Conservation (phyloP, 2,329 filamentous ascomycete species). For the Apiospora hydei region DNA sequence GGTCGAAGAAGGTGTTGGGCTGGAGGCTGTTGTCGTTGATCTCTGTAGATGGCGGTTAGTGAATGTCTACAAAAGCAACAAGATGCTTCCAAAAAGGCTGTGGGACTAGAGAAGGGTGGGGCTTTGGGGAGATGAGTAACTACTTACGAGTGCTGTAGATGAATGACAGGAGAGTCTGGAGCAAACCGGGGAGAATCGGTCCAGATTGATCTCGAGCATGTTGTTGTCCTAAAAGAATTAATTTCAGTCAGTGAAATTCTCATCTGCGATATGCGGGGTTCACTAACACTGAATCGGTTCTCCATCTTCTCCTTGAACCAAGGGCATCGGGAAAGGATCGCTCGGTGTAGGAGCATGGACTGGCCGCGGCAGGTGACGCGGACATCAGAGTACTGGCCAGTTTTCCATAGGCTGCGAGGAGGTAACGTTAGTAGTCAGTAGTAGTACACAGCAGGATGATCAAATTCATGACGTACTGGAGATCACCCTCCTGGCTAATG, state of each 20-base stretch:
- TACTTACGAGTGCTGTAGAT: background rate
- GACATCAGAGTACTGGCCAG: background rate
- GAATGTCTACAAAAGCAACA: no score
- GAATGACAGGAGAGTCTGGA: background rate
- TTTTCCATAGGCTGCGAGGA: background rate
- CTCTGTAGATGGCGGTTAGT: background rate
- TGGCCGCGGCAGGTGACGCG: background rate
- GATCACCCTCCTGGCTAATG: background rate
- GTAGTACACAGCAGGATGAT: no score
- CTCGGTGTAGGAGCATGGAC: background rate
- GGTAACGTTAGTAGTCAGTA: background rate
- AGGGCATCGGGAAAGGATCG: background rate
- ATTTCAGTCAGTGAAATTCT: background rate
- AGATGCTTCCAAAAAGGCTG: no score
- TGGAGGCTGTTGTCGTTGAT: background rate
- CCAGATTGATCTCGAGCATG: background rate
- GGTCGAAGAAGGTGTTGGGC: background rate
- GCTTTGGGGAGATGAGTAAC: background rate
- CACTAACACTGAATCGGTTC: background rate
- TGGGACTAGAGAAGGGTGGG: no score
- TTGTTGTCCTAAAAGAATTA: background rate
- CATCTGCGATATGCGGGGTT: rapidly evolving
- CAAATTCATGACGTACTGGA: background rate
- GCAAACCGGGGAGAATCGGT: background rate
- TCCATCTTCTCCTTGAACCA: background rate